Conservation (phyloP, 2,329 filamentous ascomycete species). For the Apiospora marii region DNA sequence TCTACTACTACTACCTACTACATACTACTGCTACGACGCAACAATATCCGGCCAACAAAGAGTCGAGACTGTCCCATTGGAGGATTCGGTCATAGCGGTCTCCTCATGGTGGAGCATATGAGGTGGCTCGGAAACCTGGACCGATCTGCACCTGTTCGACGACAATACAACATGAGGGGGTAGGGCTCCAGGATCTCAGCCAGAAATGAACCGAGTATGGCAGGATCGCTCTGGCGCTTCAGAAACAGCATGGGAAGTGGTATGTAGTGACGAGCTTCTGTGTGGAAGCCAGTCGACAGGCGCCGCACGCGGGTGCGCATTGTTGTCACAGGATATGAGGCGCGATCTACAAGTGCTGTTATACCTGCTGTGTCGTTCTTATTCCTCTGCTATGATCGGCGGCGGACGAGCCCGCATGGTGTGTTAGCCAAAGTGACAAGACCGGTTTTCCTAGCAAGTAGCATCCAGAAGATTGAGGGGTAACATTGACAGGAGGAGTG, state of each 20-base stretch:
- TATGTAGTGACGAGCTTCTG: neutral
- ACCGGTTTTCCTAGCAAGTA: neutral
- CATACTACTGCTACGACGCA: neutral
- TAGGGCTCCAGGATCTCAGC: constrained; percentile 4
- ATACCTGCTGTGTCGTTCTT: neutral
- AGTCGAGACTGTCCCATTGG: neutral
- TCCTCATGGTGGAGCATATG: neutral
- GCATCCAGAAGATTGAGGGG: no score
- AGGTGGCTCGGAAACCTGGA: neutral
- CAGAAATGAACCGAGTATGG: neutral
- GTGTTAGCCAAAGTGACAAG: neutral
- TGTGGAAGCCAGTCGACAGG: neutral
- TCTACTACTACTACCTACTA: neutral
- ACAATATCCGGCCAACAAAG: neutral
- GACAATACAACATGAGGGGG: neutral
- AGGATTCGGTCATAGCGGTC: neutral
- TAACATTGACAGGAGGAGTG: no score
- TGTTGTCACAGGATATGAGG: neutral
- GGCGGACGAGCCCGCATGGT: neutral
- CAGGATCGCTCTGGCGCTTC: neutral
- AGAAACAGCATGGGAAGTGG: neutral
- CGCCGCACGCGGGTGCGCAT: neutral
- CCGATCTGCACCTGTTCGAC: neutral
- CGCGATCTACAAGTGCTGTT: neutral
- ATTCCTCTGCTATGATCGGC: neutral